Evolutionary conservation across 495 filamentous ascomycete genomes (phyloP).

Genomic region (Daldinia grandis): DNA sequence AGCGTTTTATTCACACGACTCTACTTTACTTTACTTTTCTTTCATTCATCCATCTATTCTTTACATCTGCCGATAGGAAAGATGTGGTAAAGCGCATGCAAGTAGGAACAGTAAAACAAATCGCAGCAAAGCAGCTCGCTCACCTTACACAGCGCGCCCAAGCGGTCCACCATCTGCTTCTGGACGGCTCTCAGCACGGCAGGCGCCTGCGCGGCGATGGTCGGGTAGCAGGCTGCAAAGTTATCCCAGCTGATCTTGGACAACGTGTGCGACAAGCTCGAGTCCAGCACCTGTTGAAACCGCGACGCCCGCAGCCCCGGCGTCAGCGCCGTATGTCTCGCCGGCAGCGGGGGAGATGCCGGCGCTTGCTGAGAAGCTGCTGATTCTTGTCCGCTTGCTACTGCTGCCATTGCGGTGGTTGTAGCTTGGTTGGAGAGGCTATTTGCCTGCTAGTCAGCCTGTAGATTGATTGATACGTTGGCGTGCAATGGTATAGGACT

Average conservation of each 20-base stretch:
- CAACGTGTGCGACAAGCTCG: constrained; percentile 74
- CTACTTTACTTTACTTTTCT: not conserved
- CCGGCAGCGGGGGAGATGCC: constrained; percentile 59
- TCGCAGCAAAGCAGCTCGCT: constrained; percentile 27
- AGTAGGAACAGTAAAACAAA: not conserved
- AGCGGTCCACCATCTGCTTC: constrained; percentile 71
- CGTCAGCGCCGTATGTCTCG: constrained; percentile 64
- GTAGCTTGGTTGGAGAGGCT: not conserved
- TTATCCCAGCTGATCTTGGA: constrained; percentile 77
- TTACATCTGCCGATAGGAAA: too few species aligned
- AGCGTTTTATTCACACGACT: not conserved
- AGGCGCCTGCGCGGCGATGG: constrained; percentile 73
- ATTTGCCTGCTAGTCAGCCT: not conserved
- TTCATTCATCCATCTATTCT: too few species aligned
- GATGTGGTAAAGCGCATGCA: too few species aligned
- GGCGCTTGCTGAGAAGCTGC: constrained; percentile 18
- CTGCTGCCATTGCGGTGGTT: constrained; percentile 19
- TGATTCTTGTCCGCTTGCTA: constrained; percentile 16
- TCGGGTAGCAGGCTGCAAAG: constrained; percentile 90
- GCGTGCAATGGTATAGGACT: not conserved
- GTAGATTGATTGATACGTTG: constrained; percentile 11
- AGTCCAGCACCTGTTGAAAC: constrained; percentile 73
- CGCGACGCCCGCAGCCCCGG: constrained; percentile 80
- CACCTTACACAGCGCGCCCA: constrained; percentile 66
- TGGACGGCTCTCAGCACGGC: constrained; percentile 72